Base-by-base conservation (phyloP, 2,329 filamentous ascomycete genomes). In the Calonectria hawksworthii region DNA sequence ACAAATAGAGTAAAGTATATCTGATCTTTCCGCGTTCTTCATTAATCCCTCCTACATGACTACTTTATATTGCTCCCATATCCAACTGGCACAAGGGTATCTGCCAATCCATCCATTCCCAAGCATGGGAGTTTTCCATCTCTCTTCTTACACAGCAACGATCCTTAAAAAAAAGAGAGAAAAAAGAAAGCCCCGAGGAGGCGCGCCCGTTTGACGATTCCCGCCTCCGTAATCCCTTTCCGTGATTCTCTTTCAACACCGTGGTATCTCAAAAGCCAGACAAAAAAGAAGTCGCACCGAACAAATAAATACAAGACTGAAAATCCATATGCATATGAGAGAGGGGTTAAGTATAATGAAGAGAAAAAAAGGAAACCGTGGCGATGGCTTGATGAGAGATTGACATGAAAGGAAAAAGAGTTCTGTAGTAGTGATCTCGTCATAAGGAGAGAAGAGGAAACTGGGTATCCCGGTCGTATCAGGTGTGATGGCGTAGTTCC, bases 181-280 rank as follows among this genome's bases (percentile, higher is more conserved):
- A 72, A 54, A 50, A 32, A 68, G 14, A 66, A 52, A 61, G 70
- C 44, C 44, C 54, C 21, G 56, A 50, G 56, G 41, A 47, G 21
- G 44, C 44, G 36, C 41, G 44, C 68, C 47, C 52, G 67, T 71
- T 64, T 32, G 68, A 63, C 56, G 54, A 67, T 47, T 67, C 70
- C 65, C 54, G 41, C 18, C 73, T 66, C 30, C 64, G 36, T 50
- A 59, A 28, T 47, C 61, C 50, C 54, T 61, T 38, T 66, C 56
- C 64, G 28, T 54, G 56, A 65, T 51, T 68, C 50, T 74, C 73
- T 73, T 61, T 73, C 70, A 76, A 76, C 72, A 74, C 73, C 80
- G 74, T 81, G 80, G 80, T 81, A 81, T 81, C 80, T 81, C 76
- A 76, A 81, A 74, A 79, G 36, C 34, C 64, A 74, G 74, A 76